These are phyloP conservation scores for Yamadazyma atmosphaerica DNA, from an alignment of 1,139 yeast genomes.

Conservation along the genomic window DNA sequence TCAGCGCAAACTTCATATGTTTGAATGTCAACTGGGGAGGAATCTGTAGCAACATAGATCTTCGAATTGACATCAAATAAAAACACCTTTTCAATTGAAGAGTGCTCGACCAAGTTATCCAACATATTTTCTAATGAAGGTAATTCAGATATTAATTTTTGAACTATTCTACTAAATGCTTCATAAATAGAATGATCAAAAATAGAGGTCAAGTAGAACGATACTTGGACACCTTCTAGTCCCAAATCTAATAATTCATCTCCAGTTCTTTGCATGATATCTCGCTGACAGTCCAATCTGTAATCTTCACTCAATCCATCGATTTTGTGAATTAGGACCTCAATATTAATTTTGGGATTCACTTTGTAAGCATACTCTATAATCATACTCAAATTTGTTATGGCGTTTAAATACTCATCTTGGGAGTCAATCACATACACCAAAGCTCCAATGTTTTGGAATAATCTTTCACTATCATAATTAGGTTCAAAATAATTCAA, in stretches of 20 bases:
- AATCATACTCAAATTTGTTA: slow-evolving; percentile 84
- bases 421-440: slow-evolving; percentile 94
- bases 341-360: slow-evolving; percentile 84
- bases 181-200: slow-evolving; percentile 96
- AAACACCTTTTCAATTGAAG: slow-evolving; percentile 89
- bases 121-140: slow-evolving; percentile 87
- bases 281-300: slow-evolving; percentile 91
- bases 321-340: slow-evolving; percentile 90
- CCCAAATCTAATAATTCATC: slow-evolving; percentile 91
- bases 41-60: slow-evolving; percentile 93
- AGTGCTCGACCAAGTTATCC: slow-evolving; percentile 85
- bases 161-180: slow-evolving; percentile 91
- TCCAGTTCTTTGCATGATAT: slow-evolving; percentile 92
- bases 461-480: slow-evolving; percentile 74
- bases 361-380: slow-evolving; percentile 85
- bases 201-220: slow-evolving; percentile 88
- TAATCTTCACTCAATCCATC: slow-evolving; percentile 95
- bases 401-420: slow-evolving; percentile 90
- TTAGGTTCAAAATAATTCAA: slow-evolving; percentile 83
- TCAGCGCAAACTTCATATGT: slow-evolving; percentile 97
- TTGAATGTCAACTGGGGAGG: slow-evolving; percentile 92
- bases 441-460: slow-evolving; percentile 85
- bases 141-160: slow-evolving; percentile 83
- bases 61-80: slow-evolving; percentile 91
- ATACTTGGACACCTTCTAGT: slow-evolving; percentile 85